Conservation (phyloP, 208 protist species). For the Wallacemonas collosoma region DNA sequence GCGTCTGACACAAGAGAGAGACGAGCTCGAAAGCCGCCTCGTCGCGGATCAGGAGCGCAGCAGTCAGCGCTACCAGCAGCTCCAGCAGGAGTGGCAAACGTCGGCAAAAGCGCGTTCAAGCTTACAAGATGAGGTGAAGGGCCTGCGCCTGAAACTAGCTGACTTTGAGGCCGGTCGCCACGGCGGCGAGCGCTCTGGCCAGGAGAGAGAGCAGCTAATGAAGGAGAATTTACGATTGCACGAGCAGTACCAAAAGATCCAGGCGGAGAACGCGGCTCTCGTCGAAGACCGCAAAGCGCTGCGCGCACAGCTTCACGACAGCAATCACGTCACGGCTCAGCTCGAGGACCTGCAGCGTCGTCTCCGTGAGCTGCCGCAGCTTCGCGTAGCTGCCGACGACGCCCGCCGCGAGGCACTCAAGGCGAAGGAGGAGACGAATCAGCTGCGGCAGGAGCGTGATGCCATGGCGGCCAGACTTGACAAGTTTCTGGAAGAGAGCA, state of each 20-base stretch:
- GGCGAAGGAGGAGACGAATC: constrained; percentile 60
- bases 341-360: constrained; percentile 71
- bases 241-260: constrained; percentile 57
- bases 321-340: constrained; percentile 41
- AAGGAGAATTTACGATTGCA: constrained; percentile 69
- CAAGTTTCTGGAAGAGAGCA: constrained; percentile 63
- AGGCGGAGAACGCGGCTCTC: constrained; percentile 51
- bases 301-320: constrained; percentile 24
- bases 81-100: constrained; percentile 46
- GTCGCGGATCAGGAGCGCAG: constrained; percentile 29
- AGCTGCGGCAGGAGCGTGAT: constrained; percentile 67
- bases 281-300: constrained; percentile 45
- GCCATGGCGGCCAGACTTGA: constrained; percentile 67
- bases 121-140: constrained; percentile 64
- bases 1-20: constrained; percentile 30
- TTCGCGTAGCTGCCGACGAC: constrained; percentile 63
- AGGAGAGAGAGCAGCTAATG: constrained; percentile 68
- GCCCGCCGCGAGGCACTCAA: constrained; percentile 54
- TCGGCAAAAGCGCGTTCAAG: constrained; percentile 41
- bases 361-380: constrained; percentile 58
- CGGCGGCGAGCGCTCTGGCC: constrained; percentile 33
- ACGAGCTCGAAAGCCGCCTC: constrained; percentile 34
- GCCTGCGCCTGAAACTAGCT: constrained; percentile 37
- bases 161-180: constrained; percentile 42
- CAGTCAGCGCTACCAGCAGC: constrained; percentile 29